These are phyloP conservation scores for Tricholoma terreum DNA, from an alignment of 768 basidiomycete genomes.

Conservation along the genomic window DNA sequence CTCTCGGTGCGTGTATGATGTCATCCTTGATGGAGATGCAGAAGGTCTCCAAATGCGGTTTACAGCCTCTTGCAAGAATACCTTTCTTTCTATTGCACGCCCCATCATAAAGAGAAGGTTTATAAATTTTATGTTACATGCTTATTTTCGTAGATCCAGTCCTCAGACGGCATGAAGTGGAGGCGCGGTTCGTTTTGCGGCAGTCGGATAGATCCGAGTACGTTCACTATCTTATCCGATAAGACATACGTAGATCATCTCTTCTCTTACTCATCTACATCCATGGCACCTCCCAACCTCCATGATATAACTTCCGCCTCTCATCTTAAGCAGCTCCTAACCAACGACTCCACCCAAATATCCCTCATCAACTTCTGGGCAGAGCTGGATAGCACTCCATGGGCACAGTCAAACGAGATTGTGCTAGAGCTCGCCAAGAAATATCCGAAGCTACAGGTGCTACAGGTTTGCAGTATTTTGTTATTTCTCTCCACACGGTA, in stretches of 20 bases:
- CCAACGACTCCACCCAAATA: slow-evolving; percentile 70
- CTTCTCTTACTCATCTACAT: slow-evolving; percentile 48
- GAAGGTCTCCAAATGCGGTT: background rate
- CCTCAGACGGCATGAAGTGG: too few species aligned
- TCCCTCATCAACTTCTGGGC: slow-evolving; percentile 93
- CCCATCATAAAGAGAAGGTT: background rate
- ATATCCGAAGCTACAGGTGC: slow-evolving; percentile 63
- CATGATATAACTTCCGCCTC: slow-evolving; percentile 43
- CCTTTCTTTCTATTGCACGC: background rate
- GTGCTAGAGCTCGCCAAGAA: slow-evolving; percentile 71
- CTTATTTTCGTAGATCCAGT: too few species aligned
- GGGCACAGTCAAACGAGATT: slow-evolving; percentile 86
- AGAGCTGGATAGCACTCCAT: slow-evolving; percentile 74
- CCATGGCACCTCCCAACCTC: slow-evolving; percentile 75
- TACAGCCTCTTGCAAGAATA: background rate
- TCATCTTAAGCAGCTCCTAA: slow-evolving; percentile 74
- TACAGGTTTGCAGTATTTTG: slow-evolving; percentile 83
- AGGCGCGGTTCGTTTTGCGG: too few species aligned
- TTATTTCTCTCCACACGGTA: background rate
- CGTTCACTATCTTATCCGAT: slow-evolving; percentile 16
- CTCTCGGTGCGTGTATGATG: background rate
- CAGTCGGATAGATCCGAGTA: slow-evolving; percentile 28
- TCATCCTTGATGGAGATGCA: background rate
- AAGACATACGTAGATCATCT: slow-evolving; percentile 5
- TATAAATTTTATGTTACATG: background rate